Evolutionary conservation across 225 moss, liverwort and hornwort species (phyloP).

Genomic region (Pseudoscleropodium purum): DNA sequence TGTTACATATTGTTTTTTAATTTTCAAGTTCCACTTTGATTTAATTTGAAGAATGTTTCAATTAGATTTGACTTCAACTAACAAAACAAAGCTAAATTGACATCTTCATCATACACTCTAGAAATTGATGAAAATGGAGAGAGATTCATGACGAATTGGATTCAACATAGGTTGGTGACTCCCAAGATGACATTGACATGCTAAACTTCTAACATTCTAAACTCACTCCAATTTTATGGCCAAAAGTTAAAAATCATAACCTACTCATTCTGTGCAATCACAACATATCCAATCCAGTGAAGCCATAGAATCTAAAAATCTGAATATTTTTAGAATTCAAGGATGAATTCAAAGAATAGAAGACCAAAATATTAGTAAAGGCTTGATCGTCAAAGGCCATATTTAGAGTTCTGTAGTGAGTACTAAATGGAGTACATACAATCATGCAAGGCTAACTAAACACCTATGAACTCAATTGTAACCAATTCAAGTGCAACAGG

Average conservation of each 20-base stretch:
- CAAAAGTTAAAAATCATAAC: too few relatives aligned
- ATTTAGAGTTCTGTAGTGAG: too few relatives aligned
- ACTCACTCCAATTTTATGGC: not conserved
- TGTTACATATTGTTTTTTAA: not conserved
- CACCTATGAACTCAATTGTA: not conserved
- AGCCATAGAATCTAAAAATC: not conserved
- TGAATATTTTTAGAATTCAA: too few relatives aligned
- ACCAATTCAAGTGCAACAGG: not conserved
- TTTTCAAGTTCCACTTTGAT: not conserved
- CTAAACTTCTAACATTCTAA: not conserved
- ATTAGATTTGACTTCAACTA: too few relatives aligned
- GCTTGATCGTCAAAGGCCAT: too few relatives aligned
- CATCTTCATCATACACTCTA: not conserved
- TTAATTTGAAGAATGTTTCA: not conserved
- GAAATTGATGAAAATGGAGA: not conserved
- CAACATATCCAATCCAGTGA: not conserved
- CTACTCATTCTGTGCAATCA: not conserved
- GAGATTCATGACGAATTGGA: not conserved
- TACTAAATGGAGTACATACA: too few relatives aligned
- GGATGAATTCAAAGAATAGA: not conserved
- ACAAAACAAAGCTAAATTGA: fast-evolving
- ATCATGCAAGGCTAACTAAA: not conserved
- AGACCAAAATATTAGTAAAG: not conserved
- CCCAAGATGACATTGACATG: not conserved
- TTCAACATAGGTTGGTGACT: fast-evolving